Evolutionary conservation across 345 rosid species (phyloP), one percentile per base, ranked within the genome.

Genomic region (Acer yangbiense): DNA sequence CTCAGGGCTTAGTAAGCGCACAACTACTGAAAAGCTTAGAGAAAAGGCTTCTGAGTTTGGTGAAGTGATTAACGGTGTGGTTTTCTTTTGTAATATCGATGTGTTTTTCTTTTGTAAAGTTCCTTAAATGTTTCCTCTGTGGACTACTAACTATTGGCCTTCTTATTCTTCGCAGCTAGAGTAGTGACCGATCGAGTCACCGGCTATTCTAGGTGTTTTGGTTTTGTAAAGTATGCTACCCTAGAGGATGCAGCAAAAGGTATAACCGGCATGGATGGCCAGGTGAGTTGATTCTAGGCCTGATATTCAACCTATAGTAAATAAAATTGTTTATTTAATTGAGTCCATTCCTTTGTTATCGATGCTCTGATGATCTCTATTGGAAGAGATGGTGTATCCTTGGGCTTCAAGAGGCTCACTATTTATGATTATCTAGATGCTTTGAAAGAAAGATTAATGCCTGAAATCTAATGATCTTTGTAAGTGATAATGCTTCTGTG

Each of bases 201-300:
- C 7, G 98, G 97, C 68, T 90, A 87, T 85, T 94, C 98, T 1
- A 94, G 91, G 85, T 98, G 99, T 9, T 96, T 87, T 84, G 98
- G 98, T 68, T 96, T 96, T 85, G 98, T 96, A 61, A 90, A 85
- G 74, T 94, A 94, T 81, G 85, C 88, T 64, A 89, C 88, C 32
- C 55, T 92, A 71, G 95, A 94, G 72, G 97, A 90, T 78, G 97
- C 99, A 83, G 89, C 88, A 3, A 91, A 91, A 83, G 99, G 95
- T 55, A 89, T 88, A 20, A 87, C 88, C 73, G 97, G 92, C 72
- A 94, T 96, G 98, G 92, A 94, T 87, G 99, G 98, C 39, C 84
- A 92, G 91, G 99, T 96, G 77, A 70, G 87, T 71, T 79, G 29
- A 35, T 6, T 18, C 20, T 46, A 41, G 20, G 17, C 11, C 68